Base-by-base conservation (phyloP, 2,329 filamentous ascomycete genomes). In the Talaromyces rugulosus region DNA sequence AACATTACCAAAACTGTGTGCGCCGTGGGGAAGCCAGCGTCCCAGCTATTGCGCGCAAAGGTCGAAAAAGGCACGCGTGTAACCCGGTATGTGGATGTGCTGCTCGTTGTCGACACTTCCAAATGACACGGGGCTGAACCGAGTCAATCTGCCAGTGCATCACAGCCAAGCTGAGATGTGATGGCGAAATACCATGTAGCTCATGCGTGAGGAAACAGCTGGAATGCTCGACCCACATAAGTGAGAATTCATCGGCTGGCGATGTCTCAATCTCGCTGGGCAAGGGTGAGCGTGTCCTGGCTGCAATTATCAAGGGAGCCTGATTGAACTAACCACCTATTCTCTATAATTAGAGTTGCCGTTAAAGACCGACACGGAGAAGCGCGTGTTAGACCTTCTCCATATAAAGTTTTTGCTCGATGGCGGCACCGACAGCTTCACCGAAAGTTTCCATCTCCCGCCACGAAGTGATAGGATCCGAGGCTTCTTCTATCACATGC, bases 81-180 rank as follows among this genome's bases (percentile, higher is more conserved):
- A 75, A 79, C 72, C 78, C 78, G 36, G 78, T 76, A 69, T 67
- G 73, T 71, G 27, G 54, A 34, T 23, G 23, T 23, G 23, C 23
- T 23, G 23, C 23, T 23, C 23, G 23, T 23, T 23, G 23, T n/a
- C 12, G 33, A 12, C 33, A 12, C 16, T 30, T 7, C 33, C 11
- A 36, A 14, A 9, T 36, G 33, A 9, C 33, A 14, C 2, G 12
- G 11, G 2, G 33, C 27, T 56, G 52, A 31, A 60, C 42, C 18
- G 5, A 36, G 55, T 59, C 40, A 52, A 36, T 14, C 33, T 36
- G 12, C 33, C 63, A 80, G 78, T 81, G 78, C 65, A 80, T 76
- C 14, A 70, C 75, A 28, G 79, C 80, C 74, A 81, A 81, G 62
- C 72, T 81, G n/a, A 78, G 78, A 12, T 80, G 78, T 65, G 78